These are phyloP conservation scores for Pseudogymnoascus sp. DNA, from an alignment of 2,329 filamentous ascomycete genomes.

Conservation along the genomic window DNA sequence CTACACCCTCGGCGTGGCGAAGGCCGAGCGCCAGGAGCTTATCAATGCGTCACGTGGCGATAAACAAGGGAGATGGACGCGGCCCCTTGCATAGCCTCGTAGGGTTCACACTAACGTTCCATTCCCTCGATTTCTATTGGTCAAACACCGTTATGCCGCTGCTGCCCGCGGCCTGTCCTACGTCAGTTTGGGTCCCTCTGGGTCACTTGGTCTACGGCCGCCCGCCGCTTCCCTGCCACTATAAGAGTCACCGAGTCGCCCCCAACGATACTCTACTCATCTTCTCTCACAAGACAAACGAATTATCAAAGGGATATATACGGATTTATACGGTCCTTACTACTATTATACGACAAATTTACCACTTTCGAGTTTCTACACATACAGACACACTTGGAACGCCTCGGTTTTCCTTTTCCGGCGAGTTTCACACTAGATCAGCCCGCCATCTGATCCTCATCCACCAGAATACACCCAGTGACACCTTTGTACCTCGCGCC, in stretches of 20 bases:
- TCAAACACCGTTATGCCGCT: background rate
- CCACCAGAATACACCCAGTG: background rate
- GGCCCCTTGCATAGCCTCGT: background rate
- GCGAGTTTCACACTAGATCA: background rate
- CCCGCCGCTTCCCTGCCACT: background rate
- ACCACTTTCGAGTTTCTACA: background rate
- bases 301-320: conserved; percentile 3
- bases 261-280: background rate
- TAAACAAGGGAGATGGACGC: background rate
- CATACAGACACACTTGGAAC: background rate
- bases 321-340: background rate
- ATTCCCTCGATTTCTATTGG: background rate
- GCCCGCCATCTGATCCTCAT: background rate
- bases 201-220: background rate
- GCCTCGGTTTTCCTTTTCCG: background rate
- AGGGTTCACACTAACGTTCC: background rate
- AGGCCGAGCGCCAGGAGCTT: background rate
- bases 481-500: conserved; percentile 7
- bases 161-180: background rate
- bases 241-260: conserved; percentile 10
- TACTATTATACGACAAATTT: background rate
- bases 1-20: background rate
- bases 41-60: background rate
- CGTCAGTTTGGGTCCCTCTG: background rate
- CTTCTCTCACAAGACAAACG: background rate